Evolutionary conservation across 305 asterid species (phyloP).

Genomic region (Fraxinus nigra): DNA sequence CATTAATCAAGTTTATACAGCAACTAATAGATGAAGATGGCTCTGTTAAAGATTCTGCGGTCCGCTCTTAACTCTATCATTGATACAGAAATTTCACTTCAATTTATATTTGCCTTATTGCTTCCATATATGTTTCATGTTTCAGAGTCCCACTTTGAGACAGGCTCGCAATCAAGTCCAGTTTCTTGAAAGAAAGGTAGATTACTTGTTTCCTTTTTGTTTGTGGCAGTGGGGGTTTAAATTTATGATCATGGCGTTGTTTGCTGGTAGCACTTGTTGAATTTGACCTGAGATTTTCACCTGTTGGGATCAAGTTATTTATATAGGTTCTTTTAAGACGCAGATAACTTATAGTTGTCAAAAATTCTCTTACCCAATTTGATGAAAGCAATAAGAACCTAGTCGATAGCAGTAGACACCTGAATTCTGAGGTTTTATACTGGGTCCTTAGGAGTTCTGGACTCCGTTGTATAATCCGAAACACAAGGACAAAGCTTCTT

Average conservation of each 20-base stretch:
- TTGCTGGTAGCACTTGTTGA: background rate
- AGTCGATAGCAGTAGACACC: background rate
- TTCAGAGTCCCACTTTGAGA: conserved; percentile 78
- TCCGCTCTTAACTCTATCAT: conserved; percentile 34
- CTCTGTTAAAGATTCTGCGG: conserved; percentile 93
- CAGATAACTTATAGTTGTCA: background rate
- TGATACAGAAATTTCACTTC: conserved; percentile 11
- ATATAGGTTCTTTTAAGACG: background rate
- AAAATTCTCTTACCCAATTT: background rate
- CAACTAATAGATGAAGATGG: conserved; percentile 93
- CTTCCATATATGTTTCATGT: conserved; percentile 21
- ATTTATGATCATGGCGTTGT: background rate
- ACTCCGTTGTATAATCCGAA: background rate
- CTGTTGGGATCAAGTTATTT: background rate
- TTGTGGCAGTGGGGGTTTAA: background rate
- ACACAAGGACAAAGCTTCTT: background rate
- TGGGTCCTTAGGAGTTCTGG: background rate
- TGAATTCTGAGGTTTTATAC: background rate
- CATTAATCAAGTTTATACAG: conserved; percentile 61
- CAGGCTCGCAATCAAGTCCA: conserved; percentile 77
- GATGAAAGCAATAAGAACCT: background rate
- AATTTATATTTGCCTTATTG: conserved; percentile 22
- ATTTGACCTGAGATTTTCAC: background rate
- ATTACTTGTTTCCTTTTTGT: background rate
- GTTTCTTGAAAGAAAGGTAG: conserved; percentile 78